These are phyloP conservation scores for Penicillium sp. DNA, from an alignment of 2,329 filamentous ascomycete species.

Conservation along the genomic window DNA sequence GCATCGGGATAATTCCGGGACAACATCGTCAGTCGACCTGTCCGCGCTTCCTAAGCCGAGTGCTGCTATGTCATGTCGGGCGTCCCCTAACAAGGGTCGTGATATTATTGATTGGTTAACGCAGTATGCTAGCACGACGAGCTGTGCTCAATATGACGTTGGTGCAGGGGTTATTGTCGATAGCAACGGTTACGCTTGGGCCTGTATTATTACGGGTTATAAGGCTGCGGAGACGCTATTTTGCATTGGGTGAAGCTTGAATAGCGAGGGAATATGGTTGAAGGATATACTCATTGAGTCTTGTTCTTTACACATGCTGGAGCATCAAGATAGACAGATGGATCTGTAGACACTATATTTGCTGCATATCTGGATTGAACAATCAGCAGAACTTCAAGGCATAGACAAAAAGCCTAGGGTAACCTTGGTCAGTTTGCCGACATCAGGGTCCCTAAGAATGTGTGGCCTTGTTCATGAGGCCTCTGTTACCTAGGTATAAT, in stretches of 20 bases:
- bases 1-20: neutral
- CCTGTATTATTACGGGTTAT: neutral
- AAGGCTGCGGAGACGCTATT: neutral
- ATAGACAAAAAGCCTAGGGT: conserved; percentile 9
- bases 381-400: conserved; percentile 3
- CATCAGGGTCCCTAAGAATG: conserved; percentile 45
- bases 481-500: neutral
- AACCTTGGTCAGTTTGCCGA: conserved; percentile 47
- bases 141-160: conserved; percentile 2
- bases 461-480: neutral
- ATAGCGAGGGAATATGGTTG: neutral
- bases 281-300: neutral
- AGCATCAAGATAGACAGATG: neutral
- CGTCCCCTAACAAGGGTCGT: neutral
- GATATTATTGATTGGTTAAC: neutral
- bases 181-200: neutral
- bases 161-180: neutral
- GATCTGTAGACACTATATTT: neutral
- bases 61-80: conserved; percentile 2
- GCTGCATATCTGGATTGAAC: conserved; percentile 30
- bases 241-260: neutral
- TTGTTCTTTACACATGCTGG: neutral
- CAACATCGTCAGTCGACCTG: neutral
- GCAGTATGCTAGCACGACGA: neutral
- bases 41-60: neutral